Base-by-base conservation (phyloP, 495 filamentous ascomycete species). In the Xylaria cubensis region DNA sequence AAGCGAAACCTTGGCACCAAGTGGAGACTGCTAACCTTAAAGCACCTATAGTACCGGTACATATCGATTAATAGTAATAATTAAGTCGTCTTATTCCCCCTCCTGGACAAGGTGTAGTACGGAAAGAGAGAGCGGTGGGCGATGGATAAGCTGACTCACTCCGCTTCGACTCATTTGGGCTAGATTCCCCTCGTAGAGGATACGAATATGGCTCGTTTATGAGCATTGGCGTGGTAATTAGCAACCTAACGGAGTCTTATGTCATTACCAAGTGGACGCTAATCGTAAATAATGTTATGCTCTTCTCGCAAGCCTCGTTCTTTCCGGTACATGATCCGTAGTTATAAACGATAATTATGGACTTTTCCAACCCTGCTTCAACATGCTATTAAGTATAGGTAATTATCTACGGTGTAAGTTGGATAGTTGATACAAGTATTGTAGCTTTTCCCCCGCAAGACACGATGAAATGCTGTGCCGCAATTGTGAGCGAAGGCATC, bases 21-120 rank as follows among this genome's bases (percentile, higher is more conserved):
- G 48, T 56, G 50, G 48, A 67, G 65, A 12, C 19, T 67, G 19
- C 65, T 67, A 67, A 56, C 34, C 50, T 55, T 32, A 67, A 51
- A 34, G 56, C 44, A 67, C 34, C 2, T 55, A 51, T 55, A 34
- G 29, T 29, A 56, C 50, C 48, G 44, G 29, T 21, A 67, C 65
- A 44, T 56, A 67, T 39, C 12, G 15, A 26, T 42, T 61, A 12
- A 61, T 39, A 44, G 36, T 24, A 24, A 67, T 39, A 41, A 34
- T n/a, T 41, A 53, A 36, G 26, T 41, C 19, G 26, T 41, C 42
- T 53, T 41, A 55, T 67, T 42, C 13, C 50, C 4, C 5, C 32
- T 46, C 36, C 15, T 36, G 12, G 29, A 67, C 46, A 65, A 53
- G 64, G 32, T 53, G 64, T 59, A 59, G 17, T 53, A 8, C 29